Conservation (phyloP, 108 stramenopile genomes). For the Cyclotella kingstonii region DNA sequence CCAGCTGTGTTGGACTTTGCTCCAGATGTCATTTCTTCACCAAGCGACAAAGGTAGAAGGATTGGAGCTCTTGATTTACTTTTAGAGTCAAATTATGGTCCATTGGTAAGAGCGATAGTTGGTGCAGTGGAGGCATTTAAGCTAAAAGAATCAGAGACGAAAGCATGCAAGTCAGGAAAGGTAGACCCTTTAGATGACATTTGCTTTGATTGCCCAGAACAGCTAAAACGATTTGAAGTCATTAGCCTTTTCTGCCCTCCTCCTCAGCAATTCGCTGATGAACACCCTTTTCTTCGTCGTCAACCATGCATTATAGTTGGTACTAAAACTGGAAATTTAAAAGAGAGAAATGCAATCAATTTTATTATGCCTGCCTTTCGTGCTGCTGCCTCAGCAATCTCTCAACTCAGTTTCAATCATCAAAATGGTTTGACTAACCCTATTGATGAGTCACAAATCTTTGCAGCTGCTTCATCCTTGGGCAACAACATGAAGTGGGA, state of each 20-base stretch:
- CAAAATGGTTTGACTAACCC: slow-evolving; percentile 13
- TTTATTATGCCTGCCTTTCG: slow-evolving; percentile 31
- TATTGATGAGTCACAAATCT: slow-evolving; percentile 34
- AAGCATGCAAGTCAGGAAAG: too few relatives aligned
- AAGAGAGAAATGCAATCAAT: slow-evolving; percentile 11
- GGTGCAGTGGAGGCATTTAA: slow-evolving; percentile 34
- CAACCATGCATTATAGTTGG: slow-evolving; percentile 42
- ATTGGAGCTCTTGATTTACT: slow-evolving; percentile 20
- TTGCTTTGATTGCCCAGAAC: slow-evolving; percentile 19
- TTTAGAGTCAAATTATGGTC: slow-evolving; percentile 38
- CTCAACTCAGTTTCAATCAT: slow-evolving; percentile 28
- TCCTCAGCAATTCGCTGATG: slow-evolving; percentile 8
- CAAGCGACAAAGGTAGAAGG: slow-evolving; percentile 6
- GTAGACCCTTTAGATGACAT: too few relatives aligned
- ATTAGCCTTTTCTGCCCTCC: slow-evolving; percentile 33
- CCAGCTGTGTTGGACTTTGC: slow-evolving; percentile 37
- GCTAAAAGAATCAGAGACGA: too few relatives aligned
- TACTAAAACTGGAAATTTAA: slow-evolving; percentile 26
- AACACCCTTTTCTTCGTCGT: slow-evolving; percentile 35
- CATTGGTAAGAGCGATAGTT: slow-evolving; percentile 30
- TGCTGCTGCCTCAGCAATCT: slow-evolving; percentile 44
- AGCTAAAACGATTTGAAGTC: slow-evolving; percentile 15
- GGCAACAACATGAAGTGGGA: slow-evolving; percentile 30
- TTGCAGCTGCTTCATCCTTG: slow-evolving; percentile 30
- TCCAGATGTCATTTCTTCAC: slow-evolving; percentile 15